Evolutionary conservation across 441 rosid species (phyloP), one percentile per base, ranked within the genome.

Genomic region (Euphorbia celastroides): DNA sequence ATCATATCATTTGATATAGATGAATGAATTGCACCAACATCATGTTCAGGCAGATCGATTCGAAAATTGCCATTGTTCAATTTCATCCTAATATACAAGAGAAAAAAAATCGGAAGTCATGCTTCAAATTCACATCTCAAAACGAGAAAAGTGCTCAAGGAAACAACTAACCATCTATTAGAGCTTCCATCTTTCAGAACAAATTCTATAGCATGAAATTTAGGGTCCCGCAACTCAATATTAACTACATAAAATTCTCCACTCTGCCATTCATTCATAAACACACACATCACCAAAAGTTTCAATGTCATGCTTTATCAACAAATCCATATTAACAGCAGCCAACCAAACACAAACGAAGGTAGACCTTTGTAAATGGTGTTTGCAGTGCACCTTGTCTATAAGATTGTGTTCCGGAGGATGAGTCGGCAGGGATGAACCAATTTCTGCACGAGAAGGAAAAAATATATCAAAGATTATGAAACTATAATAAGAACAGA

Each of bases 381-480:
- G 88, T 83, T 77, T 83, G 84, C 77, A 87, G 55, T 70, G 89
- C 86, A 67, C 89, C 92, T 80, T 63, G 83, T 75, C 66, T 66
- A 66, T 71, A 71, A 48, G 65, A 70, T 23, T 69, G 60, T 71
- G 73, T 71, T 69, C 77, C 81, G 11, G 54, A 17, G 20, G 80
- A 78, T 63, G 79, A 72, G 64, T 77, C 82, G 23, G 82, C 58
- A 42, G 85, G 92, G 62, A 83, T 67, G 57, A 68, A 84, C 92
- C 89, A 87, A 69, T 71, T 72, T 78, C 89, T 81, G 77, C 50
- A 67, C 46, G 60, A 61, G 64, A 36, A 7, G 7, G 12, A 64
- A 63, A 13, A 69, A 51, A 68, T 67, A 42, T 64, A 13, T 30
- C 57, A 44, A 20, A 11, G 2, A 8, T 14, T 16, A 1, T 2